phyloP scores from a whole-genome alignment of 768 basidiomycete species.

The Termitomyces sp. region DNA sequence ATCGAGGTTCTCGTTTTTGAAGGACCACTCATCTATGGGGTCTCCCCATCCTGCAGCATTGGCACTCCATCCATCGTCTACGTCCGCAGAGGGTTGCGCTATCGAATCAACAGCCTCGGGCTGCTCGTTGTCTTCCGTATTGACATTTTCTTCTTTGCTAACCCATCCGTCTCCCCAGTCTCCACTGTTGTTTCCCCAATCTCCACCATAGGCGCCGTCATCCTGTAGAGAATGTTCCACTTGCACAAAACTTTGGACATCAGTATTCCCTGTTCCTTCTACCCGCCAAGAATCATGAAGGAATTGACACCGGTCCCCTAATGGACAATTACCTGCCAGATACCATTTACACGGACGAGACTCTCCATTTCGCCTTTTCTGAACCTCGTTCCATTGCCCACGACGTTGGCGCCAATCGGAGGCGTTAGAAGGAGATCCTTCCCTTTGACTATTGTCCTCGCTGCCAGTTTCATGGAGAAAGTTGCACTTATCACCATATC shows the following conservation, averaged over 20 bases:
- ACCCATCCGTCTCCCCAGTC: background rate
- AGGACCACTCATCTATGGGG: background rate
- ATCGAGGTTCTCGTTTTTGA: background rate
- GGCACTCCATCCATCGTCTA: conserved; percentile 8
- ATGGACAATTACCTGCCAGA: conserved; percentile 1
- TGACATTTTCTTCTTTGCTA: background rate
- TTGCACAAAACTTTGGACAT: background rate
- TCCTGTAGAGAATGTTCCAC: background rate
- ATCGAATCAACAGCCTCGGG: background rate
- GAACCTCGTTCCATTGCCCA: background rate
- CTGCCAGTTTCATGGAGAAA: conserved; percentile 3
- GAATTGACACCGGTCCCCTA: conserved; percentile 9
- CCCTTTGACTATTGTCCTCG: background rate
- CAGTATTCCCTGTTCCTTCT: background rate
- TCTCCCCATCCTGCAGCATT: conserved; percentile 9
- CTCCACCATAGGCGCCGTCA: conserved; percentile 8
- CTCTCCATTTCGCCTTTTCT: background rate
- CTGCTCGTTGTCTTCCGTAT: background rate
- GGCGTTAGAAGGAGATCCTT: background rate
- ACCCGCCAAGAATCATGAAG: conserved; percentile 1
- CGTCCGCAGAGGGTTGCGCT: background rate
- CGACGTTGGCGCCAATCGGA: background rate
- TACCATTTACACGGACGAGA: conserved; percentile 4
- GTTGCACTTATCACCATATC: conserved; percentile 8
- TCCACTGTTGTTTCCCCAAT: conserved; percentile 6